A percentile compares a stretch with the other conserved stretches of the same genome.
phyloP scores from a whole-genome alignment of 176 grass and related monocot genomes.

The Poa annua region DNA sequence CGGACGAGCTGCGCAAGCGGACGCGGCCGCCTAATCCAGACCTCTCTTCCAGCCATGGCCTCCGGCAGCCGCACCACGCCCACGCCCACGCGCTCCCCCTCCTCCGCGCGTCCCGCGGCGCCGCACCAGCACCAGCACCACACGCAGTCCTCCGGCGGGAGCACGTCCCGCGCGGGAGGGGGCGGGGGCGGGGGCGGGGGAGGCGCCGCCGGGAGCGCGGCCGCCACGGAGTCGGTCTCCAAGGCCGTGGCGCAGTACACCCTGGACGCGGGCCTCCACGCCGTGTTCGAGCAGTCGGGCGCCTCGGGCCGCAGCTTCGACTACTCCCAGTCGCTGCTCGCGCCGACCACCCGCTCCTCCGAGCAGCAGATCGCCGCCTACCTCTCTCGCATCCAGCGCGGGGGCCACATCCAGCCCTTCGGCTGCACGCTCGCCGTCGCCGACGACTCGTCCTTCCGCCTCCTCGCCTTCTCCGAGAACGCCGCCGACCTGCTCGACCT shows the following conservation, averaged over 20 bases:
- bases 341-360: constrained; percentile 56
- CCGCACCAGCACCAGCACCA: constrained; percentile 51
- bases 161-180: constrained; percentile 55
- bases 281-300: constrained; percentile 95
- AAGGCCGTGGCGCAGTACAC: constrained; percentile 98
- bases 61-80: constrained; percentile 66
- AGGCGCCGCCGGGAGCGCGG: constrained; percentile 27
- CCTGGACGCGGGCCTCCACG: constrained; percentile 86
- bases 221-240: constrained; percentile 72
- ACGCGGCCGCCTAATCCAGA: constrained; percentile 41
- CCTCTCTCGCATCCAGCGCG: constrained; percentile 93
- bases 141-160: constrained; percentile 69
- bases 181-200: constrained; percentile 30
- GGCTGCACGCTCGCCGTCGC: constrained; percentile 85
- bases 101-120: constrained; percentile 47
- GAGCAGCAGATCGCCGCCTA: constrained; percentile 97
- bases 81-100: constrained; percentile 46
- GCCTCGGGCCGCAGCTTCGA: constrained; percentile 84
- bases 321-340: constrained; percentile 88
- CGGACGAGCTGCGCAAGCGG: constrained; percentile 39
- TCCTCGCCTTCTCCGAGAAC: constrained; percentile 93
- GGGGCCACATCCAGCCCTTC: constrained; percentile 91
- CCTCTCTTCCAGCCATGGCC: constrained; percentile 50
- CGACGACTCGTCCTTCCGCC: constrained; percentile 79
- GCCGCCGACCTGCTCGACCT: constrained; percentile 84